Evolutionary conservation across 2,329 filamentous ascomycete species (phyloP), one percentile per base, ranked within the genome.

Genomic region (Sclerotinia spermophila): DNA sequence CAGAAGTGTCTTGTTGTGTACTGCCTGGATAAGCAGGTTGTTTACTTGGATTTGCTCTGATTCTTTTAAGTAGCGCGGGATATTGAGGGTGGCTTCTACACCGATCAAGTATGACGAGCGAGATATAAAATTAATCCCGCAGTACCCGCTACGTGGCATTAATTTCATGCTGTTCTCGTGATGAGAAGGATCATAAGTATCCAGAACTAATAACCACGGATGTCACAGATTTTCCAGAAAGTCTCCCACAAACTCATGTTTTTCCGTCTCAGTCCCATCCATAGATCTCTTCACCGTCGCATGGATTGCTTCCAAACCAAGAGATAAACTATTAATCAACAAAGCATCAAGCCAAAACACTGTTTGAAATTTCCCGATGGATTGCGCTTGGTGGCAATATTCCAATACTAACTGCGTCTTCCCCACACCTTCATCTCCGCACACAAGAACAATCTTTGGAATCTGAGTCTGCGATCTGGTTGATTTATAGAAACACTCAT

Each of bases 191-290:
- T 72, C 66, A 35, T 72, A 74, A 30, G 72, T 71, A 17, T 75
- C 72, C 5, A 75, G 69, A 13, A 73, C 67, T 24, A 73, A 67
- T n/a, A 74, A 40, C 73, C 74, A 73, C 55, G 74, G 72, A 69
- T 75, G 70, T 72, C 74, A 74, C 21, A 73, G 40, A 45, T 73
- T 70, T 30, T 56, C 40, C 10, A 74, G 65, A 56, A 73, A 75
- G 8, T n/a, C 44, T n/a, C 51, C 70, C n/a, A 73, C 72, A 42
- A 73, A 73, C 19, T 67, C 59, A 38, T 72, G 67, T 35, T 74
- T 75, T 21, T 74, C 69, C 33, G 56, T 53, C 19, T 67, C 53
- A 17, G 72, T 71, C 17, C 72, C 72, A 61, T 72, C 70, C 53
- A 67, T 70, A 8, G 74, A 72, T 35, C 72, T 66, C 35, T 64